A percentile compares a stretch with the other conserved stretches of the same genome.
Evolutionary conservation across 345 rosid species (phyloP).

Genomic region (Ricinus communis): DNA sequence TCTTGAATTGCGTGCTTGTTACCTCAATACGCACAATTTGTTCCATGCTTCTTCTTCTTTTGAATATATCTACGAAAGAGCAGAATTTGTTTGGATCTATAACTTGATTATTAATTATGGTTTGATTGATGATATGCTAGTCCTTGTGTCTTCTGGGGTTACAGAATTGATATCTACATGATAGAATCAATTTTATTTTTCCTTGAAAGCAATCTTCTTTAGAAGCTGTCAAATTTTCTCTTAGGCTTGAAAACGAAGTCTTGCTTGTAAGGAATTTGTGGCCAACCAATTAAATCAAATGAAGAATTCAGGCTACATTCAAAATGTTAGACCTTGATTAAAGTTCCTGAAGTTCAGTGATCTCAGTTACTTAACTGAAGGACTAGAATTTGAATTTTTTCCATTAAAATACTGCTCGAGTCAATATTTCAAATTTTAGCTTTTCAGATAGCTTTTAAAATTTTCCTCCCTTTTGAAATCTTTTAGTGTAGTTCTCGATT

Average conservation of each 20-base stretch:
- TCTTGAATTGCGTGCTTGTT: neutral
- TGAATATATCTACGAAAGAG: neutral
- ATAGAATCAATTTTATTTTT: neutral
- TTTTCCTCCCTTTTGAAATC: neutral
- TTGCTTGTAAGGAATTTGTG: neutral
- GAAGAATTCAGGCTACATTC: neutral
- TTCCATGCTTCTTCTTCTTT: neutral
- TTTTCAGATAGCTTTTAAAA: no score
- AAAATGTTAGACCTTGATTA: neutral
- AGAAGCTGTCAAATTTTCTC: neutral
- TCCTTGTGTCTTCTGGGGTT: neutral
- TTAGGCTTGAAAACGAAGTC: neutral
- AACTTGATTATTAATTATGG: neutral
- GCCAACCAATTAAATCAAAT: neutral
- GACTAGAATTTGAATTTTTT: neutral
- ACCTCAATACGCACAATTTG: neutral
- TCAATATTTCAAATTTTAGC: neutral
- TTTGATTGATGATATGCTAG: neutral
- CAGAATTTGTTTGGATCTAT: neutral
- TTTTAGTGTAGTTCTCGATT: neutral
- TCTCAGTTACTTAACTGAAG: neutral
- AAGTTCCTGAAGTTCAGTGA: neutral
- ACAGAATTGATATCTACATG: neutral
- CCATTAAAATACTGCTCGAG: neutral
- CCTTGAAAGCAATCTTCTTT: neutral